phyloP scores from a whole-genome alignment of 2,329 filamentous ascomycete genomes.

The Penicillium sp. region DNA sequence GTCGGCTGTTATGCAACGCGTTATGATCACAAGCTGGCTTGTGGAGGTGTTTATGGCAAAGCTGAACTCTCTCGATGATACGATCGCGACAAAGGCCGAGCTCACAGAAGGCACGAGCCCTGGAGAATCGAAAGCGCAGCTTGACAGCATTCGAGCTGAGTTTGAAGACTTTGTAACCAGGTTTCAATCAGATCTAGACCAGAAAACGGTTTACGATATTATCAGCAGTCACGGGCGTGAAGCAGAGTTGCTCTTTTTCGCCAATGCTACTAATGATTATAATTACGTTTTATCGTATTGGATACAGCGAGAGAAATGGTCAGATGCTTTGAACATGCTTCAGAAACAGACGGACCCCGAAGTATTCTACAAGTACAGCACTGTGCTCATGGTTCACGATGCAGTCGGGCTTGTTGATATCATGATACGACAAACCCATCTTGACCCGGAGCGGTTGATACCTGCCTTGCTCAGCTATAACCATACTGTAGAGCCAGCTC shows the following conservation, averaged over 20 bases:
- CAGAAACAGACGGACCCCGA: conserved; percentile 90
- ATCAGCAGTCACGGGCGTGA: conserved; percentile 94
- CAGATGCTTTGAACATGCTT: conserved; percentile 77
- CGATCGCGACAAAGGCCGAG: conserved; percentile 83
- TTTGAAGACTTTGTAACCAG: conserved; percentile 84
- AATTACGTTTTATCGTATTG: conserved; percentile 95
- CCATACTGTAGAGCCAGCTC: conserved; percentile 61
- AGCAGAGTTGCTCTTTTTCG: conserved; percentile 87
- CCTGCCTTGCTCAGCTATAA: conserved; percentile 94
- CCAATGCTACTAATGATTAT: conserved; percentile 82
- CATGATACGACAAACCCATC: conserved; percentile 81
- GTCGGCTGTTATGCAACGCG: conserved; percentile 80
- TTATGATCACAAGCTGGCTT: conserved; percentile 94
- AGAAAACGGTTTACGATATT: conserved; percentile 89
- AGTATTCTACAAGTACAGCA: conserved; percentile 95
- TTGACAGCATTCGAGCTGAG: conserved; percentile 68
- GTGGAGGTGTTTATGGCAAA: conserved; percentile 97
- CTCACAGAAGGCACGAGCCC: conserved; percentile 68
- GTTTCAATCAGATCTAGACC: conserved; percentile 82
- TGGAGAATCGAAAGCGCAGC: conserved; percentile 63
- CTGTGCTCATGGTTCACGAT: conserved; percentile 88
- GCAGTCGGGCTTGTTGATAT: conserved; percentile 89
- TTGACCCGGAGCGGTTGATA: conserved; percentile 83
- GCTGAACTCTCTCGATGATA: conserved; percentile 89
- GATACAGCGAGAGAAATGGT: conserved; percentile 93